Base-by-base conservation (phyloP, 2,329 filamentous ascomycete genomes). In the Diaporthe batatas region DNA sequence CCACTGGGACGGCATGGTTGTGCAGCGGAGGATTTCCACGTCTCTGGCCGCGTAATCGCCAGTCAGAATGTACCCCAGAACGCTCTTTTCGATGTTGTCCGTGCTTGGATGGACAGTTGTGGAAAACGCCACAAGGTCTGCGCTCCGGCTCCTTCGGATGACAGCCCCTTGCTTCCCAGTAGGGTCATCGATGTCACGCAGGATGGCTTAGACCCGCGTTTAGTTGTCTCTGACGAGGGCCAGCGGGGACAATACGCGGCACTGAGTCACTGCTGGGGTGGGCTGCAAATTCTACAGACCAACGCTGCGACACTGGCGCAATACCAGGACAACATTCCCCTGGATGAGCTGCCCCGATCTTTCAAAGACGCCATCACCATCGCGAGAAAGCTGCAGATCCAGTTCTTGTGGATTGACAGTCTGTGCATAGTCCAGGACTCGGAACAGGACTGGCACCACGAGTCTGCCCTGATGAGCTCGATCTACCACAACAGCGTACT, bases 191-290 rank as follows among this genome's bases (percentile, higher is more conserved):
- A 64, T 36, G 59, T 64, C 59, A 64, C 59, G 5, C 4, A 49
- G 7, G 29, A 49, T 6, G 59, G 59, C 42, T 64, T 36, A 18
- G 29, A 64, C 12, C 42, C 59, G 18, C 59, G 59, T 18, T 6
- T 64, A 42, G 3, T 64, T 34, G 42, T 64, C 42, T 16, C 59
- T 10, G 59, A 36, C 6, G 34, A 34, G 18, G 59, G 59, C 10
- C 23, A 68, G 18, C 6, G 49, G 6, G 39, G 70, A 36, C 51
- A 44, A 23, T 71, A 71, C 25, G 70, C 59, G 10, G 54, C 70
- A 16, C 55, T 71, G n/a, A 68, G 25, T 32, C 64, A 71, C 39
- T 71, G 70, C 58, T 71, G 70, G 70, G 70, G 59, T 36, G 44
- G 34, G 14, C 36, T 65, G 21, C 8, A 42, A 10, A 21, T 36